phyloP scores from a whole-genome alignment of 169 alveolate genomes.

The Plasmodium ovale region DNA sequence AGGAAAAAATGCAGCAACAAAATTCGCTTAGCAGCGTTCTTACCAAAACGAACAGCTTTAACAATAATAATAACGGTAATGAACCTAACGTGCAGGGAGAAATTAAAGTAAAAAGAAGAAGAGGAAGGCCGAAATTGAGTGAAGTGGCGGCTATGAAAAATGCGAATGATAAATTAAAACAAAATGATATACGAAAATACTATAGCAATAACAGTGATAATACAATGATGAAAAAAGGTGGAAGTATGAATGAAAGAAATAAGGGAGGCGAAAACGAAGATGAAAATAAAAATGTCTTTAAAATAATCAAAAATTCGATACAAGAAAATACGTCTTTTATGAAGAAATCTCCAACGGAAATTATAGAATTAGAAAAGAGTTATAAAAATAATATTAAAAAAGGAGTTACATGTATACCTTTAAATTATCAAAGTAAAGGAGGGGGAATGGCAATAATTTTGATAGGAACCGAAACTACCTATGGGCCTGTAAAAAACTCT shows the following conservation, averaged over 20 bases:
- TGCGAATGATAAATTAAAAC: slow-evolving; percentile 33
- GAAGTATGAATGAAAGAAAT: slow-evolving; percentile 26
- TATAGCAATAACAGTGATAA: slow-evolving; percentile 60
- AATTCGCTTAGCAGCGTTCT: slow-evolving; percentile 45
- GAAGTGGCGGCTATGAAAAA: slow-evolving; percentile 50
- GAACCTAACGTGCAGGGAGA: slow-evolving; percentile 49
- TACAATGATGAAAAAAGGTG: slow-evolving; percentile 24
- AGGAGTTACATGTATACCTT: slow-evolving; percentile 77
- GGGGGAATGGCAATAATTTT: slow-evolving; percentile 77
- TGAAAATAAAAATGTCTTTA: slow-evolving; percentile 57
- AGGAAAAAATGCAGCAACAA: slow-evolving; percentile 71
- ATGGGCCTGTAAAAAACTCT: slow-evolving; percentile 74
- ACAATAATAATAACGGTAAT: slow-evolving; percentile 24
- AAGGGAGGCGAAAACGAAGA: slow-evolving; percentile 34
- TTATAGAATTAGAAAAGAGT: slow-evolving; percentile 60
- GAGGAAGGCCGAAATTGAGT: slow-evolving; percentile 72
- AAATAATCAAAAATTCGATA: slow-evolving; percentile 40
- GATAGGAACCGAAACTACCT: slow-evolving; percentile 59
- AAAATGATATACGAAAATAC: slow-evolving; percentile 71
- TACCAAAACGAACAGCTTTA: slow-evolving; percentile 54
- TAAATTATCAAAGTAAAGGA: slow-evolving; percentile 75
- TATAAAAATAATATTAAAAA: slow-evolving; percentile 71
- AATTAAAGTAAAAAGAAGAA: slow-evolving; percentile 66
- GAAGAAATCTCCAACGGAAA: slow-evolving; percentile 74
- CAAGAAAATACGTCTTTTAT: slow-evolving; percentile 62